Percentiles rank a stretch among this genome's conserved stretches.
Conservation (phyloP, 2,329 filamentous ascomycete species). For the Alternaria consortialis region DNA sequence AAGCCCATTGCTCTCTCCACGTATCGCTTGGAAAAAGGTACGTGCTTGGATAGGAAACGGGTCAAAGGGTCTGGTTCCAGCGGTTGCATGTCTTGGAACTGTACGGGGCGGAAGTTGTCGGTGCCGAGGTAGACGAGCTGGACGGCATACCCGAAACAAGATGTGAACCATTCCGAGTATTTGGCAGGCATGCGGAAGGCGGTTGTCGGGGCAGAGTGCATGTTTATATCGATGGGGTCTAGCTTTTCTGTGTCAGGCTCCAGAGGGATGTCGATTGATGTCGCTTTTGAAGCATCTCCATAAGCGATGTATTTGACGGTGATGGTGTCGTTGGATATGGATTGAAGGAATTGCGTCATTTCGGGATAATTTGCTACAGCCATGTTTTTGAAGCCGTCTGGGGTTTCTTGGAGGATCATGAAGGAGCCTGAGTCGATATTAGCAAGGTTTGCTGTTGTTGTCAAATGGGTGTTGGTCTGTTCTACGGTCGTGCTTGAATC, state of each 20-base stretch:
- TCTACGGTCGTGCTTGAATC: slow-evolving; percentile 57
- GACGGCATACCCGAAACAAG: slow-evolving; percentile 55
- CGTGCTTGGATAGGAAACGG: slow-evolving; percentile 21
- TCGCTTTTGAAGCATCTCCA: slow-evolving; percentile 33
- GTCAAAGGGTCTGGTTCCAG: slow-evolving; percentile 25
- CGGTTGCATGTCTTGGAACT: slow-evolving; percentile 47
- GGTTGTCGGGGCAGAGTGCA: slow-evolving; percentile 55
- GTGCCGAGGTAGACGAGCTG: slow-evolving; percentile 56
- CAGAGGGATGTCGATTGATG: slow-evolving; percentile 52
- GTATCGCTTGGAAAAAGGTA: slow-evolving; percentile 20
- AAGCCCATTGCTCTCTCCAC: slow-evolving; percentile 43
- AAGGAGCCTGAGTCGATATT: slow-evolving; percentile 32
- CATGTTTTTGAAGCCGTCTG: slow-evolving; percentile 54
- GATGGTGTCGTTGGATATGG: slow-evolving; percentile 47
- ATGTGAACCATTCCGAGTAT: slow-evolving; percentile 56
- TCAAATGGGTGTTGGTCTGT: neutral
- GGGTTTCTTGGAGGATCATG: slow-evolving; percentile 54
- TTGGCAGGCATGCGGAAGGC: slow-evolving; percentile 55
- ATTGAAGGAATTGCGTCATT: slow-evolving; percentile 54
- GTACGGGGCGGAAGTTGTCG: slow-evolving; percentile 53
- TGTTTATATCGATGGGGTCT: slow-evolving; percentile 50
- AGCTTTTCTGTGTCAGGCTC: slow-evolving; percentile 49
- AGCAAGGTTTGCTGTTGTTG: neutral
- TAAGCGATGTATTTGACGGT: slow-evolving; percentile 53
- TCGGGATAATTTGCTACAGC: slow-evolving; percentile 51